Base-by-base conservation (phyloP, 1,139 yeast species). In the Geotrichum aggregatum region DNA sequence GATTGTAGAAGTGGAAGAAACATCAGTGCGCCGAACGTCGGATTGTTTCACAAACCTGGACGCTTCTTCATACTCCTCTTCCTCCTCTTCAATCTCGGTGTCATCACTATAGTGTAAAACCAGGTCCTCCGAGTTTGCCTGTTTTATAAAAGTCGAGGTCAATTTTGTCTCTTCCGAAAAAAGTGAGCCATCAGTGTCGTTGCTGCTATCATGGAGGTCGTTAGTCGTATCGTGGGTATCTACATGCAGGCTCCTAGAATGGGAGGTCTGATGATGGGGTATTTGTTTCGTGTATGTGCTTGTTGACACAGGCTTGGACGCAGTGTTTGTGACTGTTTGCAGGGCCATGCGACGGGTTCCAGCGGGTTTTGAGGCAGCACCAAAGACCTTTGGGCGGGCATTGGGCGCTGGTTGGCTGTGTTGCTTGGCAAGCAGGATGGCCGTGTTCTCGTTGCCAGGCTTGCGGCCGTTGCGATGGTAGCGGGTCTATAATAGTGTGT, bases 301-400 rank as follows among this genome's bases (percentile, higher is more conserved):
- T 8, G 41, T 31, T n/a, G 33, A 41, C 8, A 24, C 26, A 24
- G 13, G 41, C 21, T 5, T 7, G 7, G 43, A n/a, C 3, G 47
- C 18, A 6, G 47, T 44, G 39, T 52, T 52, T 18, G 55, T 52
- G 38, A 52, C 50, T 11, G 55, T 52, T 28, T 50, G 45, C 3
- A 52, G 45, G 28, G 47, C 50, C 4, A 44, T 22, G 11, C 54
- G 46, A n/a, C 47, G 47, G 26, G 36, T 6, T 22, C 41, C 39
- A 18, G 43, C 14, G 3, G 36, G 14, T 13, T 36, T 13, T 18
- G 42, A 11, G 10, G 36, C 22, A 10, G 48, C 35, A 18, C 24
- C 41, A 35, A 26, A 24, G n/a, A 35, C 26, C 35, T 26, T 36
- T 36, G 41, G 31, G n/a, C 22, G 30, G 11, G n/a, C 22, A 7